Base-by-base conservation (phyloP, 208 protist genomes). In the Leishmania lainsoni region DNA sequence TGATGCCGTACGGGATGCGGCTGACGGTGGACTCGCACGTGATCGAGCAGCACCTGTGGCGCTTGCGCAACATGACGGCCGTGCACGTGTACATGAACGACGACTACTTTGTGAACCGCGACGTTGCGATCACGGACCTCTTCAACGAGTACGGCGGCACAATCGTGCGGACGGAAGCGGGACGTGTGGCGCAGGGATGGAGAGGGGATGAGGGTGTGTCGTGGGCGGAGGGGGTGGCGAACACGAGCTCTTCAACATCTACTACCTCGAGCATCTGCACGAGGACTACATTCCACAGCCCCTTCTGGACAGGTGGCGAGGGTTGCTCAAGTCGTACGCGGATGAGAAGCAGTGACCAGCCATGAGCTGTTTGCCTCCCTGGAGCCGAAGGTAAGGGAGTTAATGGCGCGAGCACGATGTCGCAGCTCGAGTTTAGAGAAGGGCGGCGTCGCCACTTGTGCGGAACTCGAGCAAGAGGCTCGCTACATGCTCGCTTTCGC, bases 81-180 rank as follows among this genome's bases (percentile, higher is more conserved):
- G 83, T 93, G 81, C 89, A 92, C 78, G 77, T 94, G 68, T 91
- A 91, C 84, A 86, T 92, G 75, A 94, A 94, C 84, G 91, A 94
- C 79, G 91, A 94, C 85, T 94, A 93, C 81, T 93, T 93, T 76
- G 85, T 94, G 51, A 89, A 93, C 81, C 91, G 89, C 75, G 79
- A 89, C 77, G 83, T 88, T 49, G 83, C 68, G 17, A 83, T 94
- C 59, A 88, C 79, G 66, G 86, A 94, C 83, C 80, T 92, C 63
- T 56, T 94, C 35, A 94, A 94, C 81, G 73, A 86, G 75, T 83
- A 88, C 78, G 91, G 91, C 69, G 91, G 91, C 75, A 87, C 88
- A 6, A 90, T 90, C 61, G 80, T 93, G 65, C 88, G 89, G n/a
- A 87, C 83, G 52, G 91, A 94, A 39, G 35, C 0, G 35, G 35